A percentile compares a stretch with the other conserved stretches of the same genome.
Conservation (phyloP, 495 filamentous ascomycete genomes). For the Aspergillus mulundensis region DNA sequence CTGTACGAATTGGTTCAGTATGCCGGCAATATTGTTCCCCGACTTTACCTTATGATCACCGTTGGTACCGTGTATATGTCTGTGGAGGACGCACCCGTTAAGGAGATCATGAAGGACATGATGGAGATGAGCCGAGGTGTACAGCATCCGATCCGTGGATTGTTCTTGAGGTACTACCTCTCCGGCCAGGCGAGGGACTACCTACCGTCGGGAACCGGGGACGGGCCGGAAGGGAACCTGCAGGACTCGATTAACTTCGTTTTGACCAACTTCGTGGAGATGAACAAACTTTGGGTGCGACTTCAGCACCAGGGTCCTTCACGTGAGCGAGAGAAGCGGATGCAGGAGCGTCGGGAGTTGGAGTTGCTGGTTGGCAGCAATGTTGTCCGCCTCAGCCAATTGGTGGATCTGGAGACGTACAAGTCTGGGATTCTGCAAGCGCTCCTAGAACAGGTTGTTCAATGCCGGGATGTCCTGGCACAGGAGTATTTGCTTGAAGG, state of each 20-base stretch:
- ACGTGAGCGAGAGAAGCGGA: slow-evolving; percentile 84
- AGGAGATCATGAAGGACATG: slow-evolving; percentile 99
- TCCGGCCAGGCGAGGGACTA: slow-evolving; percentile 89
- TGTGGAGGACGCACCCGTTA: slow-evolving; percentile 95
- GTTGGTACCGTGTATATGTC: slow-evolving; percentile 99
- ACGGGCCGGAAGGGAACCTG: slow-evolving; percentile 91
- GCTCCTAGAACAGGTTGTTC: slow-evolving; percentile 91
- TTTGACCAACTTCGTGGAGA: slow-evolving; percentile 97
- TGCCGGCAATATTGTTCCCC: slow-evolving; percentile 95
- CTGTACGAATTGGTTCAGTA: slow-evolving; percentile 98
- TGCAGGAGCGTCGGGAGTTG: slow-evolving; percentile 90
- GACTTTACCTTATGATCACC: slow-evolving; percentile 97
- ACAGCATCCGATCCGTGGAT: slow-evolving; percentile 89
- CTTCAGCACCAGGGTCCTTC: slow-evolving; percentile 97
- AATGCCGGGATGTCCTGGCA: slow-evolving; percentile 93
- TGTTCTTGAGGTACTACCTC: slow-evolving; percentile 94
- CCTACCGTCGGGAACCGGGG: slow-evolving; percentile 73
- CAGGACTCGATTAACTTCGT: slow-evolving; percentile 97
- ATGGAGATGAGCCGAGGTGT: slow-evolving; percentile 99
- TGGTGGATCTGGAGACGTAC: slow-evolving; percentile 92
- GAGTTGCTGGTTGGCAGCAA: slow-evolving; percentile 96
- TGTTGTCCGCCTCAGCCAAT: slow-evolving; percentile 86
- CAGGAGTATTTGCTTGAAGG: slow-evolving; percentile 96
- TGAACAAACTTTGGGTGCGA: slow-evolving; percentile 99
- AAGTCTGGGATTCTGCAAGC: slow-evolving; percentile 86